Conservation (phyloP, 2,329 filamentous ascomycete genomes). For the Arthrobotrys sinensis region DNA sequence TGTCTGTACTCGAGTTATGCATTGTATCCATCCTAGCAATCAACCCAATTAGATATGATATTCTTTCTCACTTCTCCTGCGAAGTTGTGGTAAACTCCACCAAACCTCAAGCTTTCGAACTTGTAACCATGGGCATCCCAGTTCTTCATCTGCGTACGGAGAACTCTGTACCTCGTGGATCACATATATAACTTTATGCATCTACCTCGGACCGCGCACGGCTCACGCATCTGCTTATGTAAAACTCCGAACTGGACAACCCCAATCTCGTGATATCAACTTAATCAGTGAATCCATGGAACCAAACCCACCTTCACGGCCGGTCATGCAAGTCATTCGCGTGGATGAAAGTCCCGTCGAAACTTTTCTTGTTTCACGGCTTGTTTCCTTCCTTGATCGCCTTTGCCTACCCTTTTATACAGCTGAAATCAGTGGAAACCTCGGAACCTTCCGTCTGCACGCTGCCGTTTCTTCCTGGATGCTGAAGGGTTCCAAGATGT, state of each 20-base stretch:
- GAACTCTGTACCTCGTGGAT: background rate
- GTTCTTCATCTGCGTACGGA: background rate
- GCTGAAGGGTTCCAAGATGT: background rate
- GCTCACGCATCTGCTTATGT: slow-evolving; percentile 9
- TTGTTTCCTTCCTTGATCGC: slow-evolving; percentile 37
- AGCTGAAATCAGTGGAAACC: background rate
- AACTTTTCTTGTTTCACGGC: slow-evolving; percentile 42
- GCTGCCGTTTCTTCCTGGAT: slow-evolving; percentile 2
- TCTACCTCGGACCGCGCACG: slow-evolving; percentile 18
- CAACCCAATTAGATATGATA: background rate
- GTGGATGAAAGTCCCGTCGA: slow-evolving; percentile 18
- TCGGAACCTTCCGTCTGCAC: slow-evolving; percentile 7
- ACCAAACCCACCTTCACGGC: slow-evolving; percentile 17
- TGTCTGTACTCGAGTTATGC: background rate
- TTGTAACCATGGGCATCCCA: background rate
- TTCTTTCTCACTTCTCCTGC: background rate
- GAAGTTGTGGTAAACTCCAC: background rate
- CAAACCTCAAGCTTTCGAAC: too few species aligned
- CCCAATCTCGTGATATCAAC: slow-evolving; percentile 41
- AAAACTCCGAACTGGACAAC: background rate
- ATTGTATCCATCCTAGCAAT: background rate
- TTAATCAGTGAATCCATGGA: slow-evolving; percentile 31
- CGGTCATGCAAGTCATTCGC: slow-evolving; percentile 33
- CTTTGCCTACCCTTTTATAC: slow-evolving; percentile 32
- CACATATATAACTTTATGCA: background rate